Evolutionary conservation across 2,329 filamentous ascomycete genomes (phyloP).

Genomic region (Microsporum ferrugineum): DNA sequence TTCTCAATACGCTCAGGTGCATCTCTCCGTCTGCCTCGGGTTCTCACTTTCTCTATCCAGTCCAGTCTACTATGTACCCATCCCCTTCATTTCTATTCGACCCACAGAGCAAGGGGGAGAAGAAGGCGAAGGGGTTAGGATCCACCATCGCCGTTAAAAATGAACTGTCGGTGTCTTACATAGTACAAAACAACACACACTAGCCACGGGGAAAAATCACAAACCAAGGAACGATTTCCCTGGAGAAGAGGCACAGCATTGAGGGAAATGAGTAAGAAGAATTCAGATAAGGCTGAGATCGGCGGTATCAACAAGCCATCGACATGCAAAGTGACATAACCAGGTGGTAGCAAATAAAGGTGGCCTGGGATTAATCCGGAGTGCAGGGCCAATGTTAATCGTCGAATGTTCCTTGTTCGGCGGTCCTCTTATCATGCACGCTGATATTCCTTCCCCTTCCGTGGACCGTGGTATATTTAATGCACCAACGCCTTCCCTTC

Average conservation of each 20-base stretch:
- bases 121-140: not conserved
- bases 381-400: not conserved
- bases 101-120: not conserved
- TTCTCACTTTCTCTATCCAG: too few relatives aligned
- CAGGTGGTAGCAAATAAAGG: not conserved
- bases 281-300: slow-evolving; percentile 3
- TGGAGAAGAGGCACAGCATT: not conserved
- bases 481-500: not conserved
- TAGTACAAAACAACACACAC: not conserved
- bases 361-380: not conserved
- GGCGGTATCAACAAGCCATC: not conserved
- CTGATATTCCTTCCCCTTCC: not conserved
- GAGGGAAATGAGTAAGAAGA: not conserved
- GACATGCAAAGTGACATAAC: not conserved
- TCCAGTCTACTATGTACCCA: too few relatives aligned
- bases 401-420: not conserved
- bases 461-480: not conserved
- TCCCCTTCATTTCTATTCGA: not conserved
- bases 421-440: not conserved
- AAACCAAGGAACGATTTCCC: not conserved
- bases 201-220: not conserved
- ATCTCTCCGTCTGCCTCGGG: not conserved
- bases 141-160: slow-evolving; percentile 1
- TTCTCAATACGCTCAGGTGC: not conserved
- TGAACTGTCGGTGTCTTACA: slow-evolving; percentile 1